These are phyloP conservation scores for Amaranthus tricolor DNA, from an alignment of 179 eudicot genomes.

Conservation along the genomic window DNA sequence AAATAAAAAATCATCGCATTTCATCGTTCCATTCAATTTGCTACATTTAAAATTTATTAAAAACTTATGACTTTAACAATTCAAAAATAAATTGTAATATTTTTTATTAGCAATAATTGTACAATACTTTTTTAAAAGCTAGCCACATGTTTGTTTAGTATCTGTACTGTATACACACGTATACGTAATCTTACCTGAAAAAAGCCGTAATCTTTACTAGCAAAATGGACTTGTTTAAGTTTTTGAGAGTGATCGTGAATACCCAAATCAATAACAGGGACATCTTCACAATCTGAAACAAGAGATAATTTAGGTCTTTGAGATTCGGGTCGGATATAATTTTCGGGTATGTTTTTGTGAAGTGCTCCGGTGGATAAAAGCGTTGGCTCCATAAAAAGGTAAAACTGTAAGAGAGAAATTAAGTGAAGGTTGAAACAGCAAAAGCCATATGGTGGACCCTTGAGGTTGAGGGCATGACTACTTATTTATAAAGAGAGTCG, in stretches of 20 bases:
- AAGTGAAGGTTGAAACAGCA: not conserved
- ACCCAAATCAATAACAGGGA: slow-evolving; percentile 66
- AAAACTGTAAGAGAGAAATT: not conserved
- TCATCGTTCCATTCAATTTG: not conserved
- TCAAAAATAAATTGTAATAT: too few species aligned
- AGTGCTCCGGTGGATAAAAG: slow-evolving; percentile 57
- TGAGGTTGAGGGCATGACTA: too few species aligned
- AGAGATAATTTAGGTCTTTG: slow-evolving; percentile 64
- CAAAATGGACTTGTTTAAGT: slow-evolving; percentile 48
- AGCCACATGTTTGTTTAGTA: too few species aligned
- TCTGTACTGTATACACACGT: too few species aligned
- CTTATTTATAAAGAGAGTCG: not conserved
- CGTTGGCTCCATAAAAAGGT: slow-evolving; percentile 18
- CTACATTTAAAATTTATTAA: not conserved
- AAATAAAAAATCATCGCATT: not conserved
- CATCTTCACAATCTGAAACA: slow-evolving; percentile 46
- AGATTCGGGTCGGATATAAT: slow-evolving; percentile 66
- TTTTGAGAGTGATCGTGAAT: slow-evolving; percentile 26
- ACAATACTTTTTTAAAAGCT: too few species aligned
- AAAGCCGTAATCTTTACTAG: slow-evolving; percentile 59
- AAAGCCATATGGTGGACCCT: too few species aligned
- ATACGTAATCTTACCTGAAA: slow-evolving; percentile 52
- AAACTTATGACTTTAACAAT: too few species aligned
- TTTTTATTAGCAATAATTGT: too few species aligned
- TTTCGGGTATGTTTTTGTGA: slow-evolving; percentile 46